phyloP scores from a whole-genome alignment of 2,329 filamentous ascomycete species.

The Fonsecaea multimorphosa region DNA sequence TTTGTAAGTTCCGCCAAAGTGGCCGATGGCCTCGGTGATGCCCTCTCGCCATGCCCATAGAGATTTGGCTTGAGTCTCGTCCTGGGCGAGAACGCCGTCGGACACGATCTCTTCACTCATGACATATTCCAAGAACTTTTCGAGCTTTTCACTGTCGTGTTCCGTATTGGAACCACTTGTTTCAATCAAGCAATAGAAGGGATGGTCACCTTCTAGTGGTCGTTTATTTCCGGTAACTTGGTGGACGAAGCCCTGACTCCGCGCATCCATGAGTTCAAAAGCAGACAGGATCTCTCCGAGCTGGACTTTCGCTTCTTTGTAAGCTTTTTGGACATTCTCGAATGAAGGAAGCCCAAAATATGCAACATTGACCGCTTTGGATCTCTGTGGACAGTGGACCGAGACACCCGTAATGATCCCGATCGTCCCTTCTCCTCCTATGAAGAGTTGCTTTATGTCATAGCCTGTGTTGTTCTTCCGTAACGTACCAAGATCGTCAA shows the following conservation, averaged over 20 bases:
- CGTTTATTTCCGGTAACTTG: slow-evolving; percentile 75
- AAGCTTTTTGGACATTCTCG: slow-evolving; percentile 84
- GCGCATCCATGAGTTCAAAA: slow-evolving; percentile 94
- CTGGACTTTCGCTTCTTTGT: slow-evolving; percentile 85
- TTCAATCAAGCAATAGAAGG: slow-evolving; percentile 96
- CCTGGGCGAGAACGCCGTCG: slow-evolving; percentile 90
- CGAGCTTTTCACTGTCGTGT: slow-evolving; percentile 90
- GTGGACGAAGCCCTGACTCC: slow-evolving; percentile 78
- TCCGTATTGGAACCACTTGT: slow-evolving; percentile 94
- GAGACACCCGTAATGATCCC: slow-evolving; percentile 92
- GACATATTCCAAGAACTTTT: slow-evolving; percentile 87
- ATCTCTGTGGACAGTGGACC: slow-evolving; percentile 85
- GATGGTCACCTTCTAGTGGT: slow-evolving; percentile 81
- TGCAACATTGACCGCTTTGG: slow-evolving; percentile 89
- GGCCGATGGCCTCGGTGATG: slow-evolving; percentile 84
- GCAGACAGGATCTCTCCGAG: slow-evolving; percentile 95
- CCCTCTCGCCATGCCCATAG: slow-evolving; percentile 95
- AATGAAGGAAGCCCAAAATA: slow-evolving; percentile 91
- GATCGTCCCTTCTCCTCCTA: slow-evolving; percentile 92
- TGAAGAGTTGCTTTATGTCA: slow-evolving; percentile 95
- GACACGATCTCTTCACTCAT: slow-evolving; percentile 85
- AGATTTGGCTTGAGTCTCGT: slow-evolving; percentile 83
- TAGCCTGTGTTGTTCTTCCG: slow-evolving; percentile 99
- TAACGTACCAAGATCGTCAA: slow-evolving; percentile 84
- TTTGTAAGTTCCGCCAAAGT: slow-evolving; percentile 96